Evolutionary conservation across 768 basidiomycete species (phyloP), one percentile per base, ranked within the genome.

Genomic region (Amanita rimosa): DNA sequence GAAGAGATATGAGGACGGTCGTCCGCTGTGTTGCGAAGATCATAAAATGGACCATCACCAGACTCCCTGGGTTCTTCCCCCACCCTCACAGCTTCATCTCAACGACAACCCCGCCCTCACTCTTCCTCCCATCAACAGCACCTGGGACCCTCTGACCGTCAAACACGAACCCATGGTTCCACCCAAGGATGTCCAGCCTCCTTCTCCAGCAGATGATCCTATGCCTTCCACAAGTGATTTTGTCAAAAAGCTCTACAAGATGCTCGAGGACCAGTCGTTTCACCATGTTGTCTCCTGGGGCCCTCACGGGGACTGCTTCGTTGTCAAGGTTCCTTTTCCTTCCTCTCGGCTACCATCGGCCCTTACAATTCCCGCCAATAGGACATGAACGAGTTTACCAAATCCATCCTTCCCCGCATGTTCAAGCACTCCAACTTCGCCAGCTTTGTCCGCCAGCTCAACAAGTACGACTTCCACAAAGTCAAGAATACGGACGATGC

Each of bases 391-490:
- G 90, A 92, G 58, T 95, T 95, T 67, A 93, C 92, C 33, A 92
- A 90, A 65, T 79, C 72, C 22, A 85, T 94, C 62, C 76, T 95
- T 6, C 91, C 91, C 6, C 83, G 85, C 33, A 81, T 92, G 73
- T 95, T 95, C 79, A 93, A 94, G 63, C 91, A 95, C 62, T 90
- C 86, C 6, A 95, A 95, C 60, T 95, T 95, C 63, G 91, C 91
- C 26, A 79, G 76, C 47, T 95, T 95, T 60, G 92, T 95, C 4
- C 77, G 91, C 8, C 92, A 95, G 64, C 72, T 95, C 29, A 95
- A 95, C 74, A 95, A 94, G 64, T 95, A 95, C 62, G 92, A 94
- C 66, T 95, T 95, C 56, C 92, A 94, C 73, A 95, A 95, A 72
- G 85, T 93, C 54, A 94, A 93, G 65, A 90, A 87, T 57, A 81